Base-by-base conservation (phyloP, 306 rosid genomes). In the Calophaca sinica region DNA sequence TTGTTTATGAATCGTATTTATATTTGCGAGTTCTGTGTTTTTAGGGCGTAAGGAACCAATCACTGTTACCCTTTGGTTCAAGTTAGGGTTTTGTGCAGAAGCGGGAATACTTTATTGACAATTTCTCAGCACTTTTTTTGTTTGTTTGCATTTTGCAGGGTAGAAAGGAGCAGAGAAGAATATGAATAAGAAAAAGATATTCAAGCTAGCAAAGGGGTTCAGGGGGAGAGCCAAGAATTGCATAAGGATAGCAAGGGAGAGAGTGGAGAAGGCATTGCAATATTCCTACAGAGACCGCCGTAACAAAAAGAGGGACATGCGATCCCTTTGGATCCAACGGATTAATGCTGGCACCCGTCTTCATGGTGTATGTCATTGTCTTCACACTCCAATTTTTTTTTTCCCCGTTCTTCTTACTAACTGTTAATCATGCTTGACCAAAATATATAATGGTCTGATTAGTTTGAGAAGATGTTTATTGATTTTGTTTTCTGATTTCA, bases 171-270 rank as follows among this genome's bases (percentile, higher is more conserved):
- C 0, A 33, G 72, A 71, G 71, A 58, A 69, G 60, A 85, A 78
- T 9, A 91, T 91, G 97, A 88, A 90, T 79, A 94, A 91, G 87
- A 86, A 84, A 31, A 90, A 91, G 88, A 76, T 94, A 61, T 90
- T 91, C 77, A 86, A 94, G 93, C 82, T 94, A 1, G 97, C 98
- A 3, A 94, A 91, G 91, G 98, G 98, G 61, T 94, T 91, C 81
- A 83, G 97, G 73, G 98, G 98, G 29, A 88, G 98, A 86, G 98
- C 98, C 53, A 94, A 91, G 87, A 91, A 94, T 77, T 94, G 98
- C 85, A 90, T 94, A 71, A 86, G 96, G 87, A 91, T 91, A 74
- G 93, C 98, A 6, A 88, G 97, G 81, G 98, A 94, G 86, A 88
- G 98, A 66, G 97, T 94, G 65, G 98, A 94, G 83, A 94, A 94